These are phyloP conservation scores for Phytophthora pluvialis DNA, from an alignment of 352 stramenopile genomes.

Conservation along the genomic window DNA sequence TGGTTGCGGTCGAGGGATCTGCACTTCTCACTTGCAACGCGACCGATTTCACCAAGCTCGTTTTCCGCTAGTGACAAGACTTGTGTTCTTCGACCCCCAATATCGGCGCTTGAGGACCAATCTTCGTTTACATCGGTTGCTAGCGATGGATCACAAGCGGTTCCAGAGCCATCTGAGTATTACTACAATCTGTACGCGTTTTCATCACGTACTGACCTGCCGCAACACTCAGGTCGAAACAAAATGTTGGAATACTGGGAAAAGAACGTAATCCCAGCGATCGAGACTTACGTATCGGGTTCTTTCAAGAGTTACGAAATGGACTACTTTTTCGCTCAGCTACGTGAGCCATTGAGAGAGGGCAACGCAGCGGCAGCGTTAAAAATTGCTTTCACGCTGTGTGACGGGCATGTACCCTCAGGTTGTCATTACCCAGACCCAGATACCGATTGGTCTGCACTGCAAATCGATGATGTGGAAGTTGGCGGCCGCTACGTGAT, in stretches of 20 bases:
- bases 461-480: conserved; percentile 82
- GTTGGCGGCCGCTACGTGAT: conserved; percentile 67
- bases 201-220: conserved; percentile 62
- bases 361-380: conserved; percentile 75
- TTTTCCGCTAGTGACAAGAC: conserved; percentile 41
- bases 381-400: conserved; percentile 84
- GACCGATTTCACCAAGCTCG: conserved; percentile 49
- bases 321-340: conserved; percentile 87
- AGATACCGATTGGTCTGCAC: conserved; percentile 75
- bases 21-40: conserved; percentile 52
- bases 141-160: conserved; percentile 11
- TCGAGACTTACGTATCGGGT: conserved; percentile 79
- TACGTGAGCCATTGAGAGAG: conserved; percentile 78
- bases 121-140: background rate
- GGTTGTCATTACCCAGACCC: conserved; percentile 83
- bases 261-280: conserved; percentile 85
- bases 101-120: conserved; percentile 18
- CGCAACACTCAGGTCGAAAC: conserved; percentile 74
- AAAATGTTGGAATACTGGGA: conserved; percentile 88
- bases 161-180: conserved; percentile 45
- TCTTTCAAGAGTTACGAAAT: conserved; percentile 90
- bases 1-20: conserved; percentile 47
- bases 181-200: conserved; percentile 81
- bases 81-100: conserved; percentile 30
- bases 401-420: conserved; percentile 78